A percentile compares a stretch with the other conserved stretches of the same genome.
These are phyloP conservation scores for Talaromyces sp. DNA, from an alignment of 2,329 filamentous ascomycete species.

Conservation along the genomic window DNA sequence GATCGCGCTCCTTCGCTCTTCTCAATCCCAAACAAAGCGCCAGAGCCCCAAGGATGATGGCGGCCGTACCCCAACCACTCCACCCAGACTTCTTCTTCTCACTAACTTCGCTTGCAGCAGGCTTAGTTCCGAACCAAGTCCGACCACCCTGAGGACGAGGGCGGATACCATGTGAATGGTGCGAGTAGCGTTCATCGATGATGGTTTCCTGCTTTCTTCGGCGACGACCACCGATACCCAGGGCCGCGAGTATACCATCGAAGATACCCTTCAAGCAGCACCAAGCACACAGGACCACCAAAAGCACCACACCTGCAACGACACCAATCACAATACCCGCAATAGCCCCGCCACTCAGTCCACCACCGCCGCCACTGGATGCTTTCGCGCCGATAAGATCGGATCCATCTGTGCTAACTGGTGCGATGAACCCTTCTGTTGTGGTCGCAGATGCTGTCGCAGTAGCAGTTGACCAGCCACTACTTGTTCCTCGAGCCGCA, in stretches of 20 bases:
- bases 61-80: slow-evolving; percentile 45
- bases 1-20: slow-evolving; percentile 39
- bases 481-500: slow-evolving; percentile 50
- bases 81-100: slow-evolving; percentile 44
- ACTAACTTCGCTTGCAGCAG: slow-evolving; percentile 30
- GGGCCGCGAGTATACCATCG: slow-evolving; percentile 44
- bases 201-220: slow-evolving; percentile 43
- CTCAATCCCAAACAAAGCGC: slow-evolving; percentile 51
- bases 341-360: slow-evolving; percentile 54
- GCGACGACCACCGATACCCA: slow-evolving; percentile 43
- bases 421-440: slow-evolving; percentile 50
- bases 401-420: slow-evolving; percentile 47
- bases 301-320: slow-evolving; percentile 47
- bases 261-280: slow-evolving; percentile 47
- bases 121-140: slow-evolving; percentile 47
- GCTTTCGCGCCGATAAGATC: slow-evolving; percentile 38
- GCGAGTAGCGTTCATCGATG: slow-evolving; percentile 43
- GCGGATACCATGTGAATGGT: slow-evolving; percentile 34
- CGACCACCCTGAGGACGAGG: slow-evolving; percentile 31
- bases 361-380: slow-evolving; percentile 36
- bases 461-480: slow-evolving; percentile 46
- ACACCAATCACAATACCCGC: slow-evolving; percentile 56
- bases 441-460: slow-evolving; percentile 44
- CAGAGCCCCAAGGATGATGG: slow-evolving; percentile 47
- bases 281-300: slow-evolving; percentile 49